A percentile compares a stretch with the other conserved stretches of the same genome.
These are phyloP conservation scores for Gaeumannomyces sp. DNA, from an alignment of 2,329 filamentous ascomycete species.

Conservation along the genomic window DNA sequence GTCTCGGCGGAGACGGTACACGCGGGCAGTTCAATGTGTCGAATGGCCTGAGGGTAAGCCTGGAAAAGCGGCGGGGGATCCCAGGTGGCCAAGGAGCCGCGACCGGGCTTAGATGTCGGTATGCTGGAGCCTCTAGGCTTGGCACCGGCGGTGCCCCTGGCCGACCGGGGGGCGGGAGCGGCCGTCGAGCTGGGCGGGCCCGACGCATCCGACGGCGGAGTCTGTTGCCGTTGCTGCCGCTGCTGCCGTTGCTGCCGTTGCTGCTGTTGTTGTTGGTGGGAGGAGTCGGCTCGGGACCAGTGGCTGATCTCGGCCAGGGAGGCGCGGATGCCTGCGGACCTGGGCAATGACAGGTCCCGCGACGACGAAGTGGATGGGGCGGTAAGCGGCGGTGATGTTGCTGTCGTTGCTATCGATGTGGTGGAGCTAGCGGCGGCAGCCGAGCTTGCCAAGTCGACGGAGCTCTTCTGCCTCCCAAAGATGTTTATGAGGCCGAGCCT, in stretches of 20 bases:
- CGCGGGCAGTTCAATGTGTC: slow-evolving; percentile 63
- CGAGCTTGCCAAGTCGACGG: slow-evolving; percentile 22
- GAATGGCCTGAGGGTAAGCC: slow-evolving; percentile 77
- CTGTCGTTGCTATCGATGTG: slow-evolving; percentile 10
- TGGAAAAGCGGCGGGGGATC: slow-evolving; percentile 75
- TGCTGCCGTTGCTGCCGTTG: neutral
- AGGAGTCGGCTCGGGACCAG: slow-evolving; percentile 30
- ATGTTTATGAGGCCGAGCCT: slow-evolving; percentile 44
- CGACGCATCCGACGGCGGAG: neutral
- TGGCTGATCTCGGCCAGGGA: slow-evolving; percentile 40
- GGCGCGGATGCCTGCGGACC: slow-evolving; percentile 33
- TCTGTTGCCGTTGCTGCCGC: neutral
- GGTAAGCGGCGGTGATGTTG: neutral
- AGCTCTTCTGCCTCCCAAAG: slow-evolving; percentile 40
- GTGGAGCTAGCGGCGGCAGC: slow-evolving; percentile 17
- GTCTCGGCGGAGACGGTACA: slow-evolving; percentile 63
- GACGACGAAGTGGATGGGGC: neutral
- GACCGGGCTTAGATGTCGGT: slow-evolving; percentile 15
- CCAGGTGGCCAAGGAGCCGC: slow-evolving; percentile 43
- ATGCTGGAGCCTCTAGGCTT: slow-evolving; percentile 15
- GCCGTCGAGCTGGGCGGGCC: neutral
- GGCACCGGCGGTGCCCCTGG: neutral
- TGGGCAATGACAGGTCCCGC: slow-evolving; percentile 15
- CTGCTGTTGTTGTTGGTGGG: neutral
- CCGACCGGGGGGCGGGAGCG: neutral